Base-by-base conservation (phyloP, 2,329 filamentous ascomycete genomes). In the Aureobasidium pullulans region DNA sequence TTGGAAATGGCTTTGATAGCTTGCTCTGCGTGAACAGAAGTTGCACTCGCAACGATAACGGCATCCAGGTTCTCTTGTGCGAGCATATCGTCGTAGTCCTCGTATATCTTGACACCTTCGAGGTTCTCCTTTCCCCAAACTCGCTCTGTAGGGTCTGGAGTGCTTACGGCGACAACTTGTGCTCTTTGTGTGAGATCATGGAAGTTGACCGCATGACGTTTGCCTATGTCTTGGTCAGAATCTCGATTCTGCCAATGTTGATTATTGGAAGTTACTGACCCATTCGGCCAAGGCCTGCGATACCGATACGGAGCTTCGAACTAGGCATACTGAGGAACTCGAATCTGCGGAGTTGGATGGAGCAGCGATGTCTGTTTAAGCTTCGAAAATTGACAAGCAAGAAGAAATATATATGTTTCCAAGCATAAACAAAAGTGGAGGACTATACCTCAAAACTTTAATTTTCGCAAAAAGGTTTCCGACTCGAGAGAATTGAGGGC, bases 41-140 rank as follows among this genome's bases (percentile, higher is more conserved):
- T 80, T 13, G 79, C 81, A 1, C 76, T 79, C 1, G 79, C 78
- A 34, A 84, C 72, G 19, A 82, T 76, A 2, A 84, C 79, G 1
- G 81, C 81, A 66, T 82, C 75, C 1, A 84, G 69, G 7, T 78
- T 79, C 62, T 76, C 72, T 61, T 83, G 79, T 69, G 77, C 75
- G 54, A 84, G 73, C 80, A 84, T 81, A 61, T 81, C 76, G 49
- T 82, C 80, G 65, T 78, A 84, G 67, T 80, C 71, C 59, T 71
- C 73, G 71, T 83, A 84, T 16, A 82, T 65, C 57, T 71, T 78
- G 50, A 81, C 79, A 8, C 80, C 81, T 23, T 23, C 23, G 2
- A 23, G 23, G 3, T 23, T 23, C 3, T 4, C 23, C 23, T 23
- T 23, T 23, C 23, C 23, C 23, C 23, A 23, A 2, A 3, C 23